phyloP scores from a whole-genome alignment of 2,329 filamentous ascomycete genomes.

The Alternaria triticina region DNA sequence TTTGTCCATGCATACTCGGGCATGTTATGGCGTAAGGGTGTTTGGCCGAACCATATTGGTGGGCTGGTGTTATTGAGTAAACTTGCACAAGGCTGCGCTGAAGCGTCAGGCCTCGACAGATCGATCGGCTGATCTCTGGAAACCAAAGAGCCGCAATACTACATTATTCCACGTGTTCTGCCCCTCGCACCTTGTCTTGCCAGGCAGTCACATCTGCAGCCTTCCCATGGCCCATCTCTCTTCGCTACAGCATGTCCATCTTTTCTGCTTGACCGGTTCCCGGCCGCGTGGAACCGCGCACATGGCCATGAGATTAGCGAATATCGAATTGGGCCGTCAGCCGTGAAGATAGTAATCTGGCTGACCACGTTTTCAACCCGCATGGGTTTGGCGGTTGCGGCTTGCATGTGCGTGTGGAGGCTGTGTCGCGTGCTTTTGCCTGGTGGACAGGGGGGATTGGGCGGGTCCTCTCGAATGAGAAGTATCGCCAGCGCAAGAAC shows the following conservation, averaged over 20 bases:
- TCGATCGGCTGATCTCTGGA: not conserved
- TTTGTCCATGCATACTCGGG: not conserved
- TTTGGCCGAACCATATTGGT: not conserved
- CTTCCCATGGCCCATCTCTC: rapidly evolving
- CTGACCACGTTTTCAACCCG: not conserved
- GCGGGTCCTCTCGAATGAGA: too few relatives aligned
- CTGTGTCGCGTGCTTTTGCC: not conserved
- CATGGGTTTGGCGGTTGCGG: not conserved
- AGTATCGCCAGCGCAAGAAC: too few relatives aligned
- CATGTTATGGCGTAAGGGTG: not conserved
- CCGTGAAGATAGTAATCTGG: not conserved
- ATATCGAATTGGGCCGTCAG: not conserved
- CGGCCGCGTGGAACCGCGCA: not conserved
- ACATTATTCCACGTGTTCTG: not conserved
- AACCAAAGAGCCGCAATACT: not conserved
- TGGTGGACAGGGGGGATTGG: not conserved
- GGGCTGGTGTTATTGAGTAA: not conserved
- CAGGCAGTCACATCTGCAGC: not conserved
- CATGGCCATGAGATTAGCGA: not conserved
- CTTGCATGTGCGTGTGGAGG: not conserved
- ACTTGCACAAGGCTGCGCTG: not conserved
- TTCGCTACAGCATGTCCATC: not conserved
- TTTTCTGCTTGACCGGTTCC: not conserved
- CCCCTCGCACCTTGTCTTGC: not conserved
- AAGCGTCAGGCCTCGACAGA: not conserved